phyloP scores from a whole-genome alignment of 257 asterid species.

The Scutellaria minor region DNA sequence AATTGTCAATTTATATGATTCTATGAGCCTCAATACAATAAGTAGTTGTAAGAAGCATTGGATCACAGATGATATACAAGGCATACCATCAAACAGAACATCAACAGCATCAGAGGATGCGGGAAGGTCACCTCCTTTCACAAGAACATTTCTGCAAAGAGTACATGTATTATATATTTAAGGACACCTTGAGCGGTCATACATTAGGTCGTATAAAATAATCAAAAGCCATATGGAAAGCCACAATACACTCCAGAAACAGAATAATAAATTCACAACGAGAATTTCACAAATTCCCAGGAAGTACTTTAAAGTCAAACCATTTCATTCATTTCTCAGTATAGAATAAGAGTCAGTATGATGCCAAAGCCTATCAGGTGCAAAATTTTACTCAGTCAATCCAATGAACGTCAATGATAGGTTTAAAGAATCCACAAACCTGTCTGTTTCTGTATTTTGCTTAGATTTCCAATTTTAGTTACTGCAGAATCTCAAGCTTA shows the following conservation, averaged over 20 bases:
- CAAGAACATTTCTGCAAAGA: slow-evolving; percentile 77
- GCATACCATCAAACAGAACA: slow-evolving; percentile 89
- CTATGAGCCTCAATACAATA: slow-evolving; percentile 14
- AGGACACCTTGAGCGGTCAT: not conserved
- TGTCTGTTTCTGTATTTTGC: not conserved
- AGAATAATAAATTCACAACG: not conserved
- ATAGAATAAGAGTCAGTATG: slow-evolving; percentile 18
- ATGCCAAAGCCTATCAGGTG: not conserved
- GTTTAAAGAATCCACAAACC: not conserved
- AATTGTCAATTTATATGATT: slow-evolving; percentile 35
- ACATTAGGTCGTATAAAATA: not conserved
- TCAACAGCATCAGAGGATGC: slow-evolving; percentile 83
- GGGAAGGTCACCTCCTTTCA: slow-evolving; percentile 96
- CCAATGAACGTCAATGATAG: not conserved
- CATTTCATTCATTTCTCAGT: slow-evolving; percentile 1
- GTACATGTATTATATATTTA: not conserved
- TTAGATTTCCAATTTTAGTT: not conserved
- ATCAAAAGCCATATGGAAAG: slow-evolving; percentile 4
- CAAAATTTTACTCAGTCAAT: slow-evolving; percentile 8
- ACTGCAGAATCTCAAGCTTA: not conserved
- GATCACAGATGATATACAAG: slow-evolving; percentile 30
- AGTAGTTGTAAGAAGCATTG: slow-evolving; percentile 11
- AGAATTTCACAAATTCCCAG: slow-evolving; percentile 3
- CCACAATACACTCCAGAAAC: not conserved
- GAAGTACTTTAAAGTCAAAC: slow-evolving; percentile 17